phyloP scores from a whole-genome alignment of 169 alveolate genomes.

The Plasmodium falciparum region DNA sequence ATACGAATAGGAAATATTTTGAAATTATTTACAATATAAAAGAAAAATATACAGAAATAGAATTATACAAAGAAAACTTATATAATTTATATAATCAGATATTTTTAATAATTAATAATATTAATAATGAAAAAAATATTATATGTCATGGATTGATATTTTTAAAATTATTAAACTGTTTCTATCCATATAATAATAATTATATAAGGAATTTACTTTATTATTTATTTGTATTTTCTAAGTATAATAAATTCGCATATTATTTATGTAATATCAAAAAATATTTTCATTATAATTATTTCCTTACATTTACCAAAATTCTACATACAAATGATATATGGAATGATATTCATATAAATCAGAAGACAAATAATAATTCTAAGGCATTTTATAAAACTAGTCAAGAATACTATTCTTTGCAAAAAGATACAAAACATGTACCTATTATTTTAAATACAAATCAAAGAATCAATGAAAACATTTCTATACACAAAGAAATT shows the following conservation, averaged over 20 bases:
- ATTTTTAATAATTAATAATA: conserved; percentile 41
- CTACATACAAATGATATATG: neutral
- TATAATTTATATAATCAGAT: conserved; percentile 48
- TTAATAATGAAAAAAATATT: conserved; percentile 71
- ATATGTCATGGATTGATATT: conserved; percentile 54
- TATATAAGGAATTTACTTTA: conserved; percentile 50
- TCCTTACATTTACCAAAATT: conserved; percentile 18
- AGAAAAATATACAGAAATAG: conserved; percentile 17
- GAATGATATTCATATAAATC: too few relatives aligned
- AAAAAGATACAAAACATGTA: neutral
- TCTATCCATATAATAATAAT: conserved; percentile 45
- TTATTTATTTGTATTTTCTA: conserved; percentile 52
- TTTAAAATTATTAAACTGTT: conserved; percentile 29
- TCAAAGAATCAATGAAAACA: conserved; percentile 23
- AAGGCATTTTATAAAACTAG: too few relatives aligned
- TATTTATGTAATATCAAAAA: conserved; percentile 43
- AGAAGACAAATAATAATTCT: too few relatives aligned
- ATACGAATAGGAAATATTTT: conserved; percentile 24
- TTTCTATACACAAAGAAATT: conserved; percentile 28
- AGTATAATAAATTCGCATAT: conserved; percentile 60
- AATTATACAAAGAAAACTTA: conserved; percentile 33
- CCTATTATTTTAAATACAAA: neutral
- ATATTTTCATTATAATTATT: conserved; percentile 63
- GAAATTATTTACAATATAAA: conserved; percentile 31
- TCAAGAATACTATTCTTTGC: too few relatives aligned